These are phyloP conservation scores for Camellia granthamiana DNA, from an alignment of 148 eudicot genomes.

Conservation along the genomic window DNA sequence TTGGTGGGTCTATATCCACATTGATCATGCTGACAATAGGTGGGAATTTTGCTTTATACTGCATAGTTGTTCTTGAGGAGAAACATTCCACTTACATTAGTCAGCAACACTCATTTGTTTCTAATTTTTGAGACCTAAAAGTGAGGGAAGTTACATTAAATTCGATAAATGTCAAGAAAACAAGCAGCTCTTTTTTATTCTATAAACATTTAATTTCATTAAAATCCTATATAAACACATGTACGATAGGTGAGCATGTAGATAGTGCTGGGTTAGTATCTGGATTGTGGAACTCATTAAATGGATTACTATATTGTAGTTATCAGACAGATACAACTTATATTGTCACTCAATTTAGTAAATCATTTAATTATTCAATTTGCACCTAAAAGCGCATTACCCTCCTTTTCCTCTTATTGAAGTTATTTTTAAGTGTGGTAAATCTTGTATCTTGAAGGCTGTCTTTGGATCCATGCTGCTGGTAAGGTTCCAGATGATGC, in stretches of 20 bases:
- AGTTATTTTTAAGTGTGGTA: neutral
- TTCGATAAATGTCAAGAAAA: no score
- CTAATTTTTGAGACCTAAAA: no score
- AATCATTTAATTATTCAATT: neutral
- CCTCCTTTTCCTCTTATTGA: neutral
- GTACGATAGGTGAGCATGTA: neutral
- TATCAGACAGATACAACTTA: no score
- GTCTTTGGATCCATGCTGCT: conserved; percentile 98
- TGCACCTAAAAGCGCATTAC: neutral
- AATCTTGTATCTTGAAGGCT: conserved; percentile 40
- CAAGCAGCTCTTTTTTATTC: no score
- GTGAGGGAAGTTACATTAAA: no score
- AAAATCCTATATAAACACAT: neutral
- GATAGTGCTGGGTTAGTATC: neutral
- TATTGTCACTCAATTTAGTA: neutral
- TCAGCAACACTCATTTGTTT: no score
- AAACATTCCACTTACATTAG: neutral
- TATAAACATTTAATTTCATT: neutral
- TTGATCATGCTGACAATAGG: neutral
- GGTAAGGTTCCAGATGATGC: conserved; percentile 80
- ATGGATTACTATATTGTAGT: neutral
- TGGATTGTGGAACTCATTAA: neutral
- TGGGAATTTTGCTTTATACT: neutral
- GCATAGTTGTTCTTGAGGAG: neutral
- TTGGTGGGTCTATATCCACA: neutral